Evolutionary conservation across 768 basidiomycete genomes (phyloP), one percentile per base, ranked within the genome.

Genomic region (Tricholoma matsutake): DNA sequence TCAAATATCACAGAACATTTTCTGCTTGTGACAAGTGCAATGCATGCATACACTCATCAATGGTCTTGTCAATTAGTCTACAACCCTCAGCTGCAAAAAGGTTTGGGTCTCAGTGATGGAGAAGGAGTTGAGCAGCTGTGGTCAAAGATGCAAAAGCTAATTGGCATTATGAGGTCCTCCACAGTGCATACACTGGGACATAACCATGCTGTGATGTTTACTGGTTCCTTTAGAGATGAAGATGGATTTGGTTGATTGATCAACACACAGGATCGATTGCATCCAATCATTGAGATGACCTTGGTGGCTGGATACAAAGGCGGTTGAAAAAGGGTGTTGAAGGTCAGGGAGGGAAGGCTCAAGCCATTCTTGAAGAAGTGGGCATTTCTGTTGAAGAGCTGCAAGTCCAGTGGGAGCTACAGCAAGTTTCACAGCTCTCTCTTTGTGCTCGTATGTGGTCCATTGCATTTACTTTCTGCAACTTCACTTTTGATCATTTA

Each of bases 41-140:
- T 79, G 70, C 78, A 80, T 62, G 73, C 74, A 0, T 76, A 77
- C 57, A 73, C 71, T 13, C 77, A 78, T 56, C 68, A 75, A 49
- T 78, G 74, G 76, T 62, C 71, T 39, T 77, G 76, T 56, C 73
- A 75, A 57, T 55, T 77, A 1, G 61, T 69, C 1, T 74, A 66
- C 64, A 72, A 76, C 51, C 76, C 76, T 4, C 58, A 71, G 10
- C 54, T 74, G 28, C 57, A 63, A 2, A 28, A 58, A 13, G 75
- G 74, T 1, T 51, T 70, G 31, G 74, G 73, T 9, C 58, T 74
- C 16, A 65, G 66, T 13, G 70, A 77, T n/a, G n/a, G n/a, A n/a
- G n/a, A n/a, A n/a, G n/a, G n/a, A n/a, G n/a, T n/a, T 62, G 76
- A 77, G 54, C 59, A 67, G 1, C 61, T 76, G 4, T 79, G 78